Conservation (phyloP, 2,329 filamentous ascomycete species). For the Beauveria bassiana region DNA sequence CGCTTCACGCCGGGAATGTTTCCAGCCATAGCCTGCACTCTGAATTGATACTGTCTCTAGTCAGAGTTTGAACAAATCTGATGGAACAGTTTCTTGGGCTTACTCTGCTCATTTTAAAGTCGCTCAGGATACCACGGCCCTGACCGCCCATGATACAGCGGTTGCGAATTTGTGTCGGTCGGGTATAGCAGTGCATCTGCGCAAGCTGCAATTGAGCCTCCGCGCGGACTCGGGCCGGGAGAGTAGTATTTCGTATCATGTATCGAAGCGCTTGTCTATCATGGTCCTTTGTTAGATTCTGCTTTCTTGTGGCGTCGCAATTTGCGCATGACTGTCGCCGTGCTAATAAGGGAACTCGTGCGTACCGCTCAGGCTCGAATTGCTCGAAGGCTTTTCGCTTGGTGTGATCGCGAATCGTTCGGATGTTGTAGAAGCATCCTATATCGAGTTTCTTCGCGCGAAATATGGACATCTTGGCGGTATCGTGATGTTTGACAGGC, state of each 20-base stretch:
- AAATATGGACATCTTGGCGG: slow-evolving; percentile 69
- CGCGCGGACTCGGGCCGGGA: slow-evolving; percentile 73
- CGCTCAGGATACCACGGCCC: slow-evolving; percentile 79
- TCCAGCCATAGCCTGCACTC: slow-evolving; percentile 78
- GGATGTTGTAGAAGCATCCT: slow-evolving; percentile 78
- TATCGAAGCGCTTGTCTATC: slow-evolving; percentile 84
- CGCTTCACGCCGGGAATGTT: slow-evolving; percentile 88
- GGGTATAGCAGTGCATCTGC: slow-evolving; percentile 94
- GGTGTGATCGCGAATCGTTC: slow-evolving; percentile 86
- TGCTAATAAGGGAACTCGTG: not conserved
- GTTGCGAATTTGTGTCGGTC: slow-evolving; percentile 89
- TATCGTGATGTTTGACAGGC: not conserved
- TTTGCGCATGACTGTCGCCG: not conserved
- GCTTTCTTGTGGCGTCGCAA: not conserved
- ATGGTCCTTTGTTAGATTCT: not conserved
- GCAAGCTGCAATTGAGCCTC: slow-evolving; percentile 89
- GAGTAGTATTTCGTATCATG: slow-evolving; percentile 84
- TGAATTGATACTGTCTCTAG: slow-evolving; percentile 74
- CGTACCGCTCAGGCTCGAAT: slow-evolving; percentile 79
- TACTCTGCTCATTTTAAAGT: slow-evolving; percentile 89
- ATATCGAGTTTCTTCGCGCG: slow-evolving; percentile 84
- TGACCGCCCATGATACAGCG: slow-evolving; percentile 89
- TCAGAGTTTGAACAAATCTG: slow-evolving; percentile 16
- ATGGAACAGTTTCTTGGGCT: slow-evolving; percentile 26
- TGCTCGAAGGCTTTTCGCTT: slow-evolving; percentile 90